Base-by-base conservation (phyloP, 192 early-diverging fungal species). In the Mortierella alpina region DNA sequence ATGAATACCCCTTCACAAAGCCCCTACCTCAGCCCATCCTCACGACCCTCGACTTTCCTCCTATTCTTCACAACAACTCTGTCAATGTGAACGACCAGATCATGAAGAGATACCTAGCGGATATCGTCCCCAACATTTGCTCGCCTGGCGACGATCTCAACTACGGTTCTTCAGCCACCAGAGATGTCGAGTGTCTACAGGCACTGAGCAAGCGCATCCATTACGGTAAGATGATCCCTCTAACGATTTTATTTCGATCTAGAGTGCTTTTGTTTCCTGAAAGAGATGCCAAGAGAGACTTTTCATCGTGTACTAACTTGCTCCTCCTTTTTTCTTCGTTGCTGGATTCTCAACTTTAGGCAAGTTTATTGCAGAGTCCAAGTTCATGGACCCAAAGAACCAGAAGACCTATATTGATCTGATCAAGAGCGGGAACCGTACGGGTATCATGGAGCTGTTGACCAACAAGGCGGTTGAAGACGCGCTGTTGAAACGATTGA, bases 351-450 rank as follows among this genome's bases (percentile, higher is more conserved):
- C 58, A 12, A 41, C 49, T 52, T 17, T 54, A 95, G 93, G 96
- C 58, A 98, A 98, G 81, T 99, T 96, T 78, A 93, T 98, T 40
- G 97, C 97, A 23, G 98, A 99, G 82, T 92, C 96, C 22, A 99
- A 99, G 85, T 99, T 99, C 84, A 91, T 87, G 68, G 96, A 93
- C 82, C 92, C 88, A 46, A 73, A 67, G 57, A 74, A 82, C n/a
- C 96, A 96, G 73, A 85, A 87, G 50, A 82, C 88, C 70, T 97
- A 96, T 67, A 93, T 96, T 17, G 70, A 70, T 17, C 80, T 92
- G 46, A 97, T 97, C 76, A 83, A 90, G 63, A 82, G 84, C 47
- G 71, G 88, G 54, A 94, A 99, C 67, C 82, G 90, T 14, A 87
- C 92, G 8, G 92, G 89, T 6, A 89, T 98, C 56, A 91, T 95